These are phyloP conservation scores for Ogataea henricii DNA, from an alignment of 805 yeast species.

Conservation along the genomic window DNA sequence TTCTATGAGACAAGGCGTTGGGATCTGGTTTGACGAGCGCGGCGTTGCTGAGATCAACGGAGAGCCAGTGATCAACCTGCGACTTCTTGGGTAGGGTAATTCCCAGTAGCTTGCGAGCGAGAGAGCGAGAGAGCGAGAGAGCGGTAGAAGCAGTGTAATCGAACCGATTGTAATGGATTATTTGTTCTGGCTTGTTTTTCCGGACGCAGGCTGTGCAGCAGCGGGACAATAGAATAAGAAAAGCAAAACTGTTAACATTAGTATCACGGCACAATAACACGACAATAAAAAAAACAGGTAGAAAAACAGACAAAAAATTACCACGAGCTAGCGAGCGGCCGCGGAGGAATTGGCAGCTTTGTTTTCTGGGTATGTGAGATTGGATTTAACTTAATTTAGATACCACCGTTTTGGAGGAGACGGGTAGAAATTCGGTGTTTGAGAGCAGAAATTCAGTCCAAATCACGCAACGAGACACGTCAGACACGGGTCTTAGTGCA, in stretches of 20 bases:
- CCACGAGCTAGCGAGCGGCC: constrained; percentile 7
- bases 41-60: constrained; percentile 24
- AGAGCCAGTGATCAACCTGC: constrained; percentile 26
- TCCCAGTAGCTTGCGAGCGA: too few species aligned
- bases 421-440: neutral
- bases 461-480: neutral
- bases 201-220: neutral
- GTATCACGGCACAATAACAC: neutral
- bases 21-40: neutral
- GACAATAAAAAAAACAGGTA: neutral
- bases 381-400: neutral
- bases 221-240: neutral
- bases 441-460: neutral
- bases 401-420: neutral
- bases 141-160: too few species aligned
- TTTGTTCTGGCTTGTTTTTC: neutral
- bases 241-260: neutral
- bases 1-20: neutral
- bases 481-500: neutral
- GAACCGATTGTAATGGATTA: too few species aligned
- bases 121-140: too few species aligned
- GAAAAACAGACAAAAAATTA: constrained; percentile 7
- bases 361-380: constrained; percentile 6
- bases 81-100: constrained; percentile 12
- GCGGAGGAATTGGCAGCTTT: constrained; percentile 6